Conservation (phyloP, 805 yeast genomes). For the Suhomyces prunicola region DNA sequence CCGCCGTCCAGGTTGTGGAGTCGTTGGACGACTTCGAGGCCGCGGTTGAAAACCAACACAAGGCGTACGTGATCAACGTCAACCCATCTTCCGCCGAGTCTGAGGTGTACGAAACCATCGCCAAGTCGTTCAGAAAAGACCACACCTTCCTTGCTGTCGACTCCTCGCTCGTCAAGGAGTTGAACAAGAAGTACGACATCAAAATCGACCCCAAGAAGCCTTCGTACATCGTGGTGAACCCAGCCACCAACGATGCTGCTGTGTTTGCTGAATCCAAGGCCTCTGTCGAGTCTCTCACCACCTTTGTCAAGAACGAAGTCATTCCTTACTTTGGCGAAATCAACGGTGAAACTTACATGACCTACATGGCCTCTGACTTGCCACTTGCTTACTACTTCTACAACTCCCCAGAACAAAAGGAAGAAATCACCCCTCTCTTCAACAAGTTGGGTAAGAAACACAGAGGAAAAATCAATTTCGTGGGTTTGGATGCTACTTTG, state of each 20-base stretch:
- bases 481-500: conserved; percentile 76
- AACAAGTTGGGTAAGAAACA: conserved; percentile 64
- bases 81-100: conserved; percentile 22
- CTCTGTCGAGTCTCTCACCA: conserved; percentile 33
- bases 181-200: conserved; percentile 30
- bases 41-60: conserved; percentile 45
- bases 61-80: conserved; percentile 58
- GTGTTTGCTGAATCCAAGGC: conserved; percentile 40
- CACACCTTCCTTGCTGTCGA: conserved; percentile 56
- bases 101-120: conserved; percentile 50
- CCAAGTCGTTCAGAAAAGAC: conserved; percentile 61
- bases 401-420: conserved; percentile 63
- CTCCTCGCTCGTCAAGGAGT: conserved; percentile 36
- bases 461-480: conserved; percentile 82
- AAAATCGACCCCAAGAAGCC: conserved; percentile 15
- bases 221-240: conserved; percentile 46
- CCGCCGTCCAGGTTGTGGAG: conserved; percentile 52
- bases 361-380: conserved; percentile 64
- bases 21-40: conserved; percentile 49
- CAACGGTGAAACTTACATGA: conserved; percentile 70
- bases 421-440: conserved; percentile 49
- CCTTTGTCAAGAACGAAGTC: conserved; percentile 58
- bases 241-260: conserved; percentile 44
- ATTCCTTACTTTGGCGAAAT: conserved; percentile 88
- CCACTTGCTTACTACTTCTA: conserved; percentile 92